Base-by-base conservation (phyloP, 768 basidiomycete species). In the Termitomyces sp. region DNA sequence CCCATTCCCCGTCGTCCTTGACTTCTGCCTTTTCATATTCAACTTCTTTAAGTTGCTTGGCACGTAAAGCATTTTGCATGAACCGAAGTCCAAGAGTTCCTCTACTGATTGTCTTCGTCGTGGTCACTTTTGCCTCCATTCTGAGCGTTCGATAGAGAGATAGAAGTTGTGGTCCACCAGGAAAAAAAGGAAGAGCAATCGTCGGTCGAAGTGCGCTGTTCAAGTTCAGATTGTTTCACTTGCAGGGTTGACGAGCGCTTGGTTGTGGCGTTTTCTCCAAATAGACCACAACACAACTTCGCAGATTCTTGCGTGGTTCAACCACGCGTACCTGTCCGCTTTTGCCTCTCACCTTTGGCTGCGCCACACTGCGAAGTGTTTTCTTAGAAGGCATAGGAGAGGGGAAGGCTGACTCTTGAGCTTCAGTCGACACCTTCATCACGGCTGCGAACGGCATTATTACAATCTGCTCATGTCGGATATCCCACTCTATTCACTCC, bases 61-160 rank as follows among this genome's bases (percentile, higher is more conserved):
- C 74, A 1, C 82, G 77, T 2, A 82, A 79, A 0, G 86, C 83
- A 70, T 86, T 86, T 68, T 86, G 87, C 87, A 89, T 89, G 66
- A 89, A 89, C 2, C 82, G 80, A 43, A 89, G 76, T 62, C 82
- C 81, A 9, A 88, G 74, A 0, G 86, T 87, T 29, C 85, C 78
- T 27, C 76, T 79, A 68, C 87, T 89, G 37, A 89, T 75, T 3
- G 77, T 75, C 68, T 84, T 58, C 6, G 43, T 40, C 19, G 44
- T 21, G 2, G 44, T 41, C 11, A 4, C 25, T 17, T 53, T 86
- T 31, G 72, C 72, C 14, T 77, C 67, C 75, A 74, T 76, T 55
- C 9, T 49, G 37, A 11, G 9, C 10, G 49, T 25, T 50, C 52
- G 29, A 40, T 34, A 34, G 29, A 9, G 11, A 47, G 29, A 43